Evolutionary conservation across 257 asterid genomes (phyloP), one percentile per base, ranked within the genome.

Genomic region (Echites panduratus): DNA sequence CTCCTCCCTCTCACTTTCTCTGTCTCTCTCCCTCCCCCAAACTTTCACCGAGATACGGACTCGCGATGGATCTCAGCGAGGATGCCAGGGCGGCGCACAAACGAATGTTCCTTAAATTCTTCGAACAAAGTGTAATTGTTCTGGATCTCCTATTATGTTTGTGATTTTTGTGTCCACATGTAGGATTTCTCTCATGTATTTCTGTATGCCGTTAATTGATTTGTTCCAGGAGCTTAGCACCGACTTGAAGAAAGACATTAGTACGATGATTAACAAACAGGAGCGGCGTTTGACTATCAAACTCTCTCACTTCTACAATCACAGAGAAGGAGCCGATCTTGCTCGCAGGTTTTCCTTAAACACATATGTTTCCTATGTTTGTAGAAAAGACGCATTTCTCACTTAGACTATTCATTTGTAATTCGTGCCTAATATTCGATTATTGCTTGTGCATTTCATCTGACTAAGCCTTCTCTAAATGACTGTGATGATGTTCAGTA

Each of bases 31-130:
- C 13, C 35, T 14, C 7, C 32, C 50, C 49, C 24, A 50, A 50
- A 50, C 57, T 67, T 40, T 4, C 53, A 2, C 67, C 6, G 49
- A 1, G 49, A 38, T 64, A 70, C 68, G 22, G 58, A 50, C 41
- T 16, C 73, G 24, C 50, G 48, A 90, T 93, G 98, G 98, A 93
- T 85, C 87, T 93, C 67, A 90, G 94, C 84, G 98, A 93, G 29
- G 97, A 88, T 66, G 86, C 86, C 13, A 79, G 98, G 79, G 80
- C 89, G 3, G 84, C 96, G 77, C 96, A 93, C 82, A 89, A 88
- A 87, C 86, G 94, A 49, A 86, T 88, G 10, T 91, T 93, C 77
- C 90, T 87, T 87, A 89, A 93, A 66, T 93, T 89, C 82, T 93
- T 93, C 87, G 96, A 91, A 61, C 95, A 90, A 75, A 84, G 88